Percentiles rank a stretch among this genome's conserved stretches.
These are phyloP conservation scores for Fusarium illudens DNA, from an alignment of 2,329 filamentous ascomycete species.

Conservation along the genomic window DNA sequence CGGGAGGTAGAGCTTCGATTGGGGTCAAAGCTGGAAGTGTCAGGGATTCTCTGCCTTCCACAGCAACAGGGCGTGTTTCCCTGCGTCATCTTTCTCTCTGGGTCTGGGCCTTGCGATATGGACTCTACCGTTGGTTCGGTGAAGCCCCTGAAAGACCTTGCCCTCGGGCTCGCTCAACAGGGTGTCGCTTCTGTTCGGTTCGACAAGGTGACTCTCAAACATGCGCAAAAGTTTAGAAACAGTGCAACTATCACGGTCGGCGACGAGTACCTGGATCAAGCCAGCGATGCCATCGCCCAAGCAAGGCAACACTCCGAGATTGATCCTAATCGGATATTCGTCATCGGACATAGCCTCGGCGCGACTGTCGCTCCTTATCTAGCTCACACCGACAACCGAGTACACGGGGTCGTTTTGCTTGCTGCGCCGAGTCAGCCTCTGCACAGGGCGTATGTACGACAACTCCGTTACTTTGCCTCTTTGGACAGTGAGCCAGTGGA, in stretches of 20 bases:
- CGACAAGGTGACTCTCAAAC: background rate
- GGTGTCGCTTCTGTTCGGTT: background rate
- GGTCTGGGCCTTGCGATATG: constrained; percentile 2
- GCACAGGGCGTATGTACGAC: background rate
- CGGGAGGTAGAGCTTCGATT: background rate
- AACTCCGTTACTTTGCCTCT: constrained; percentile 9
- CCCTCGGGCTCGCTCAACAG: background rate
- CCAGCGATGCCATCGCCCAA: background rate
- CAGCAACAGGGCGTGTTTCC: background rate
- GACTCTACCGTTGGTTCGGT: background rate
- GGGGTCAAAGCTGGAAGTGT: background rate
- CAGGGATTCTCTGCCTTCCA: background rate
- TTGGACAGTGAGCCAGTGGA: background rate
- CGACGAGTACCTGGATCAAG: constrained; percentile 6
- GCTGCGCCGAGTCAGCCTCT: background rate
- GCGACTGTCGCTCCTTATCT: background rate
- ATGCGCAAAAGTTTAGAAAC: background rate
- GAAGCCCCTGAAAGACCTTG: constrained; percentile 3
- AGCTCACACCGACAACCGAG: background rate
- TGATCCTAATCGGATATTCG: background rate
- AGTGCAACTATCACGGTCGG: background rate
- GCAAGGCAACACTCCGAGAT: background rate
- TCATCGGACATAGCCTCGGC: constrained; percentile 6
- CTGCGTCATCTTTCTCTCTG: constrained; percentile 4
- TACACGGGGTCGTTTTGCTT: background rate